Evolutionary conservation across 305 asterid species (phyloP).

Genomic region (Stenogyne calaminthoides): DNA sequence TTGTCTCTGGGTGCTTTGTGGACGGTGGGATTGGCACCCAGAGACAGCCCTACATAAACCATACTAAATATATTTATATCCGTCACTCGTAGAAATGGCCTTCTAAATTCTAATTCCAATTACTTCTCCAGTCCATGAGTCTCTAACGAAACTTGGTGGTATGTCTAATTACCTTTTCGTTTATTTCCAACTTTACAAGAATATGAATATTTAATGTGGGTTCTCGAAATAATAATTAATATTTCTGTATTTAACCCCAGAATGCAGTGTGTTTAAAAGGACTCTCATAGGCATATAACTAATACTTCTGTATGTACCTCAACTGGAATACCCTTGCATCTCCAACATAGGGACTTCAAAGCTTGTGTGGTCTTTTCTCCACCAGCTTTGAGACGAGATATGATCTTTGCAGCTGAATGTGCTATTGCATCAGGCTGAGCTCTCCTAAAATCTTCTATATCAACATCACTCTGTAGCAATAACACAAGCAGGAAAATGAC

Average conservation of each 20-base stretch:
- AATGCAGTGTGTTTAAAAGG: neutral
- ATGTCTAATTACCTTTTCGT: neutral
- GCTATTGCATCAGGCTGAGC: slow-evolving; percentile 94
- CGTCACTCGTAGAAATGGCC: neutral
- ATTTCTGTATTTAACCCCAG: slow-evolving; percentile 56
- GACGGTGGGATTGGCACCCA: too few relatives aligned
- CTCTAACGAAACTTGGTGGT: slow-evolving; percentile 13
- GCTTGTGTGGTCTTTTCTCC: slow-evolving; percentile 95
- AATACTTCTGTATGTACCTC: slow-evolving; percentile 56
- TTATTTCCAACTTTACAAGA: slow-evolving; percentile 5
- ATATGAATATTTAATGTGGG: slow-evolving; percentile 12
- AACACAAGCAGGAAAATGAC: slow-evolving; percentile 26
- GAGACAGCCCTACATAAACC: too few relatives aligned
- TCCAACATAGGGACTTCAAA: slow-evolving; percentile 90
- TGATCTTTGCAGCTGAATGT: slow-evolving; percentile 87
- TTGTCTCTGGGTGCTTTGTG: too few relatives aligned
- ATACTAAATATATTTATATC: too few relatives aligned
- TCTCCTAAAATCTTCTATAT: slow-evolving; percentile 78
- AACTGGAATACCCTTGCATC: slow-evolving; percentile 90
- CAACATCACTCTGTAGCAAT: slow-evolving; percentile 69
- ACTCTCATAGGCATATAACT: slow-evolving; percentile 2
- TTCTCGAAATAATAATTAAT: neutral
- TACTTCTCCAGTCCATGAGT: slow-evolving; percentile 8
- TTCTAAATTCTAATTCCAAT: slow-evolving; percentile 10
- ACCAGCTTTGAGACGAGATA: slow-evolving; percentile 82